A percentile compares a stretch with the other conserved stretches of the same genome.
Conservation (phyloP, 805 yeast species). For the Saccharomycopsis babjevae region DNA sequence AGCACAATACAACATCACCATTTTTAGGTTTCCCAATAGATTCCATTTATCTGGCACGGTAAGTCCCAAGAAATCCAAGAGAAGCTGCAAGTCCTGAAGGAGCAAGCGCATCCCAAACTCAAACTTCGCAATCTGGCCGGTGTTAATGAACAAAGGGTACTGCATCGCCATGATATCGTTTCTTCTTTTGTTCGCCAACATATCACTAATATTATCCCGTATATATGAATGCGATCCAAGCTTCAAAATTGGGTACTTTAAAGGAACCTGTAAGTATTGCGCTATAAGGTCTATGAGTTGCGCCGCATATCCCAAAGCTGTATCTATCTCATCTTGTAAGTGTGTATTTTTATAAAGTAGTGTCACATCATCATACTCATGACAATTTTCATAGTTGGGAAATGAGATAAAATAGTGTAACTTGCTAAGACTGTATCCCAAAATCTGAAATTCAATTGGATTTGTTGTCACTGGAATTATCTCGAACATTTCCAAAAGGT, state of each 20-base stretch:
- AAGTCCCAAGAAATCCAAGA: conserved; percentile 25
- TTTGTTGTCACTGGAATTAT: conserved; percentile 7
- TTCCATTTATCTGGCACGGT: conserved; percentile 27
- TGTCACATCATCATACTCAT: neutral
- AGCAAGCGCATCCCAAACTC: conserved; percentile 41
- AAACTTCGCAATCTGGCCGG: conserved; percentile 30
- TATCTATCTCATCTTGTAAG: conserved; percentile 32
- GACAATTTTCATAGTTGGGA: conserved; percentile 11
- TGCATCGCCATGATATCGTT: conserved; percentile 33
- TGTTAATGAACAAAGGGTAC: conserved; percentile 36
- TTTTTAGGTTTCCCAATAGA: conserved; percentile 29
- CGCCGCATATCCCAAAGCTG: conserved; percentile 39
- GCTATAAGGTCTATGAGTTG: conserved; percentile 34
- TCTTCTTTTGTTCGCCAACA: conserved; percentile 23
- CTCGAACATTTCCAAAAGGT: conserved; percentile 9
- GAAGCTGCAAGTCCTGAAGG: conserved; percentile 38
- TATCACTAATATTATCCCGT: conserved; percentile 36
- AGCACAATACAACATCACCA: conserved; percentile 12
- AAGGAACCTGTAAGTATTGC: conserved; percentile 32
- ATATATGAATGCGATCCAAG: conserved; percentile 40
- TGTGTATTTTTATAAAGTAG: conserved; percentile 4
- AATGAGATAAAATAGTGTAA: conserved; percentile 12
- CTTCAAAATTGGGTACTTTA: conserved; percentile 40
- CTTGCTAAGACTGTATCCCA: conserved; percentile 10
- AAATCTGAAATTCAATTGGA: conserved; percentile 16